These are phyloP conservation scores for Xylaria flabelliformis DNA, from an alignment of 495 filamentous ascomycete species.

Conservation along the genomic window DNA sequence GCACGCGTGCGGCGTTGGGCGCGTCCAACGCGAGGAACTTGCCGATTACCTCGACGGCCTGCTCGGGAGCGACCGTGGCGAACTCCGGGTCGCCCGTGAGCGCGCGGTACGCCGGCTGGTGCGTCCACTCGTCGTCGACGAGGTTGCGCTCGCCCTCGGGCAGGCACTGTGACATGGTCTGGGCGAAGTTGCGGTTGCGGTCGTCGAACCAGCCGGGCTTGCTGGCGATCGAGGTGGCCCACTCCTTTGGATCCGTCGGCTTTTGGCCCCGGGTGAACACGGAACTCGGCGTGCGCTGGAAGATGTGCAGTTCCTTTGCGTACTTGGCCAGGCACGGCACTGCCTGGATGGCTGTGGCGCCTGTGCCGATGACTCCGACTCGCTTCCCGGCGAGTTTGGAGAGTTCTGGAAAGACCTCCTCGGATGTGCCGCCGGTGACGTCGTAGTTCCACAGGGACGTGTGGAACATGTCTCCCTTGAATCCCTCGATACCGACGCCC, in stretches of 20 bases:
- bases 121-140: slow-evolving; percentile 52
- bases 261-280: slow-evolving; percentile 57
- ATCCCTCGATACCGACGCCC: slow-evolving; percentile 51
- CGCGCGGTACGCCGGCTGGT: slow-evolving; percentile 37
- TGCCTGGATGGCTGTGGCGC: slow-evolving; percentile 61
- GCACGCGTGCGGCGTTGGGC: slow-evolving; percentile 33
- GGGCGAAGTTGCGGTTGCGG: slow-evolving; percentile 47
- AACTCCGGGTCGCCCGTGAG: slow-evolving; percentile 42
- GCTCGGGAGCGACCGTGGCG: slow-evolving; percentile 38
- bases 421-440: slow-evolving; percentile 58
- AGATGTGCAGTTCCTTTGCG: slow-evolving; percentile 59
- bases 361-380: slow-evolving; percentile 62
- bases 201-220: slow-evolving; percentile 54
- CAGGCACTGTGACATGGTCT: slow-evolving; percentile 35
- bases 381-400: slow-evolving; percentile 55
- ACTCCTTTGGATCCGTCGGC: slow-evolving; percentile 55
- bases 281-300: slow-evolving; percentile 62
- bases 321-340: slow-evolving; percentile 58
- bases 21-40: slow-evolving; percentile 39
- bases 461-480: slow-evolving; percentile 58
- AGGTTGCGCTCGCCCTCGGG: slow-evolving; percentile 43
- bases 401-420: slow-evolving; percentile 46
- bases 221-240: slow-evolving; percentile 44
- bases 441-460: slow-evolving; percentile 61
- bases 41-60: slow-evolving; percentile 43